These are phyloP conservation scores for Barbarea vulgaris DNA, from an alignment of 345 rosid species.

Conservation along the genomic window DNA sequence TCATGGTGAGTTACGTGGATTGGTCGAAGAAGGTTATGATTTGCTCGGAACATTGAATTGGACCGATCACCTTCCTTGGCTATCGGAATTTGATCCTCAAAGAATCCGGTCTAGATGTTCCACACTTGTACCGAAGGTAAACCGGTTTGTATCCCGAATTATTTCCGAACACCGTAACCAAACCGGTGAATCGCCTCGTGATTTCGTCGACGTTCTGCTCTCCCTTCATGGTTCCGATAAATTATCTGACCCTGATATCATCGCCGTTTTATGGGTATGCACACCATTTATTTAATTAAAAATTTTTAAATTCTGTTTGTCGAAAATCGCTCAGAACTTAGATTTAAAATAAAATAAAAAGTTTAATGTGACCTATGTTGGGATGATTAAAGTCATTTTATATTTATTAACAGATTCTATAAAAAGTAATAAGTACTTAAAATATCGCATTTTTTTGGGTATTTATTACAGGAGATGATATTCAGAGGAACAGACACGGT, in stretches of 20 bases:
- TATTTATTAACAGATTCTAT: slow-evolving; percentile 33
- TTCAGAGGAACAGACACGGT: slow-evolving; percentile 90
- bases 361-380: slow-evolving; percentile 18
- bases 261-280: slow-evolving; percentile 79
- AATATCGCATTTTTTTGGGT: background rate
- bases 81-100: slow-evolving; percentile 66
- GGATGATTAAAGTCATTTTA: slow-evolving; percentile 15
- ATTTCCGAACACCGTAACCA: slow-evolving; percentile 52
- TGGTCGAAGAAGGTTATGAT: slow-evolving; percentile 77
- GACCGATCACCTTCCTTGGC: slow-evolving; percentile 74
- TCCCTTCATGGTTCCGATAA: slow-evolving; percentile 60
- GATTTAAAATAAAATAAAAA: background rate
- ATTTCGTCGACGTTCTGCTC: slow-evolving; percentile 73
- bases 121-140: slow-evolving; percentile 62
- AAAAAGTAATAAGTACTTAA: slow-evolving; percentile 15
- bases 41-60: slow-evolving; percentile 65
- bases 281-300: background rate
- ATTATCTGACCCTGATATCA: slow-evolving; percentile 62
- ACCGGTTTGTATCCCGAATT: slow-evolving; percentile 61
- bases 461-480: slow-evolving; percentile 71
- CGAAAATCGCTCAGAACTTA: background rate
- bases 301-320: background rate
- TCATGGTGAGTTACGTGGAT: slow-evolving; percentile 43
- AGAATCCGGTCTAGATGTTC: slow-evolving; percentile 71
- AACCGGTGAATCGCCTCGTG: slow-evolving; percentile 39